Conservation (phyloP, 352 stramenopile species). For the Bremia lactucae region DNA sequence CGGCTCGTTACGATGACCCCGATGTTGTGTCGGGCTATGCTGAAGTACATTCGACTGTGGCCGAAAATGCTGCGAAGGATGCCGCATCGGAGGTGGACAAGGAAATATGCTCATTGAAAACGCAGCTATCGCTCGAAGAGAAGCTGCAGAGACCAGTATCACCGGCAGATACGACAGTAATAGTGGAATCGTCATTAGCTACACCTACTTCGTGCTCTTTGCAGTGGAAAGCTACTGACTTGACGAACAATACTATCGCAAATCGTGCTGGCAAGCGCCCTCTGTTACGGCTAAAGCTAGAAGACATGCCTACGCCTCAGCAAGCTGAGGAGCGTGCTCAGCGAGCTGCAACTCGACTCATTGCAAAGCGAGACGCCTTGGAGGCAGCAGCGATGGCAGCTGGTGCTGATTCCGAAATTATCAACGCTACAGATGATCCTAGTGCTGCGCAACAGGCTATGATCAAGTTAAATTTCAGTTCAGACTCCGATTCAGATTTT, state of each 20-base stretch:
- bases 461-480: slow-evolving; percentile 70
- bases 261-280: slow-evolving; percentile 36
- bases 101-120: slow-evolving; percentile 25
- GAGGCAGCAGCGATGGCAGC: slow-evolving; percentile 35
- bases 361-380: slow-evolving; percentile 65
- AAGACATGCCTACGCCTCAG: slow-evolving; percentile 81
- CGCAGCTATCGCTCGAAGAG: slow-evolving; percentile 41
- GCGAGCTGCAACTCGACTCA: slow-evolving; percentile 55
- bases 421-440: slow-evolving; percentile 8
- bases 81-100: slow-evolving; percentile 26
- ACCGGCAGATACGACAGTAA: slow-evolving; percentile 1
- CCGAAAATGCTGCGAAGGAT: neutral
- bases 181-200: slow-evolving; percentile 7
- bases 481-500: slow-evolving; percentile 49
- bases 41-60: slow-evolving; percentile 1
- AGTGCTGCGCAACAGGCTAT: slow-evolving; percentile 60
- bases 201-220: slow-evolving; percentile 9
- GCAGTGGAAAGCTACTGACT: slow-evolving; percentile 20
- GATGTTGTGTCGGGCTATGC: no score
- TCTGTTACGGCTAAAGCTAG: slow-evolving; percentile 62
- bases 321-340: slow-evolving; percentile 75
- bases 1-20: no score
- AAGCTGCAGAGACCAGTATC: slow-evolving; percentile 18
- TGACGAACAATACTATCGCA: slow-evolving; percentile 7
- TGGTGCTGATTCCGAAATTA: slow-evolving; percentile 13